Percentiles rank a stretch among this genome's conserved stretches.
These are phyloP conservation scores for Scheffersomyces spartinae DNA, from an alignment of 805 yeast genomes.

Conservation along the genomic window DNA sequence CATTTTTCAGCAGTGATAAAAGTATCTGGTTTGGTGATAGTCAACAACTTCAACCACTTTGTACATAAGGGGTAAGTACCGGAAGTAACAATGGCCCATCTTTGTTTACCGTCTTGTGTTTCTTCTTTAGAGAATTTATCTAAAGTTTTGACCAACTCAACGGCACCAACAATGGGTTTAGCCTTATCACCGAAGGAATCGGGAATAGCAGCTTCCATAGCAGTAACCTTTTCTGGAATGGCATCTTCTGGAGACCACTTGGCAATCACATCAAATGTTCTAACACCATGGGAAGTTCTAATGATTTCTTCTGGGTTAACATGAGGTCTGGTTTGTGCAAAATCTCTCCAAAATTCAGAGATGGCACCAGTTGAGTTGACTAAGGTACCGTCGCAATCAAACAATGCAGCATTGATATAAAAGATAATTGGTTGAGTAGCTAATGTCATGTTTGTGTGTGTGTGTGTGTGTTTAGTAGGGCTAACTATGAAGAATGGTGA, in stretches of 20 bases:
- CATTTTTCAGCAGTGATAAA: slow-evolving; percentile 81
- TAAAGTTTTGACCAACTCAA: slow-evolving; percentile 44
- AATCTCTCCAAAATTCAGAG: slow-evolving; percentile 71
- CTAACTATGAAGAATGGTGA: no score
- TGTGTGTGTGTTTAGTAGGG: no score
- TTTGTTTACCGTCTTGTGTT: slow-evolving; percentile 32
- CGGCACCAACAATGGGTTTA: slow-evolving; percentile 66
- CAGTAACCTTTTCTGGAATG: slow-evolving; percentile 48
- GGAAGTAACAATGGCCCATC: slow-evolving; percentile 84
- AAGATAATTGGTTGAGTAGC: slow-evolving; percentile 32
- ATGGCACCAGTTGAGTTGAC: slow-evolving; percentile 77
- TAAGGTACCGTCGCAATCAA: slow-evolving; percentile 83
- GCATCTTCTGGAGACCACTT: slow-evolving; percentile 70
- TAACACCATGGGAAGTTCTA: slow-evolving; percentile 69
- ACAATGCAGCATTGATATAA: slow-evolving; percentile 40
- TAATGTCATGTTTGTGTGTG: slow-evolving; percentile 15
- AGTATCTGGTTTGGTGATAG: slow-evolving; percentile 50
- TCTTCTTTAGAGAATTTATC: slow-evolving; percentile 34
- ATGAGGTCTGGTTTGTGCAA: slow-evolving; percentile 55
- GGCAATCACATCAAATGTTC: slow-evolving; percentile 69
- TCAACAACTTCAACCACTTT: slow-evolving; percentile 63
- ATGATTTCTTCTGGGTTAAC: slow-evolving; percentile 62
- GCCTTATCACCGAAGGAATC: slow-evolving; percentile 64
- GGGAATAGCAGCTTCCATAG: slow-evolving; percentile 54
- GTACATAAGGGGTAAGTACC: slow-evolving; percentile 71